Conservation (phyloP, 352 stramenopile genomes). For the Phytophthora syringae region DNA sequence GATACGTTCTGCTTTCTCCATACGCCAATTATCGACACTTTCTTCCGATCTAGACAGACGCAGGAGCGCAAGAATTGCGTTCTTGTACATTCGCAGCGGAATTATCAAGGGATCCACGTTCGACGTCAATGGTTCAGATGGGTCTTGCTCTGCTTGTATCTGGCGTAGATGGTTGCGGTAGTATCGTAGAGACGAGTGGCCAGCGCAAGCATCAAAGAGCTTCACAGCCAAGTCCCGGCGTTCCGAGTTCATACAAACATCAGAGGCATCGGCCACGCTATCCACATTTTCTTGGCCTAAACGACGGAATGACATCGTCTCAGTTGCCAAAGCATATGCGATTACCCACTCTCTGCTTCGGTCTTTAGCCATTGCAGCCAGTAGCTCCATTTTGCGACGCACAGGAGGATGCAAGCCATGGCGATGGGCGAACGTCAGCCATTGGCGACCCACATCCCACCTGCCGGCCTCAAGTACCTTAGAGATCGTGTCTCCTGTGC, state of each 20-base stretch:
- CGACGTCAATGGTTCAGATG: conserved; percentile 9
- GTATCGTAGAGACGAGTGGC: conserved; percentile 50
- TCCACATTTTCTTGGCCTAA: conserved; percentile 71
- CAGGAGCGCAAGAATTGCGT: conserved; percentile 58
- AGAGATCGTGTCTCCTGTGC: conserved; percentile 77
- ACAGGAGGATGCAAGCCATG: conserved; percentile 63
- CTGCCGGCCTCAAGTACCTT: conserved; percentile 73
- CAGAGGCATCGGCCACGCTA: conserved; percentile 70
- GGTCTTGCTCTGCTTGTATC: conserved; percentile 20
- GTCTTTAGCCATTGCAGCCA: conserved; percentile 43
- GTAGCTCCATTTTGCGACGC: conserved; percentile 66
- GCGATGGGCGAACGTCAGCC: conserved; percentile 57
- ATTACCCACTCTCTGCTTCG: conserved; percentile 71
- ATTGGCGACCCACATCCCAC: conserved; percentile 62
- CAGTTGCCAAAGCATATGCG: conserved; percentile 70
- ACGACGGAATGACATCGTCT: conserved; percentile 77
- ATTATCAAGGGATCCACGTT: conserved; percentile 33
- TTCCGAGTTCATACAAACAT: conserved; percentile 61
- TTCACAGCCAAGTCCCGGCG: conserved; percentile 60
- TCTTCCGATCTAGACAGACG: conserved; percentile 39
- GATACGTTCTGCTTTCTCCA: conserved; percentile 63
- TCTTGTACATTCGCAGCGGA: conserved; percentile 77
- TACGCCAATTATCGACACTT: conserved; percentile 26
- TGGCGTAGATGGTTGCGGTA: conserved; percentile 32
- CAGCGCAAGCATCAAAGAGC: conserved; percentile 60